These are phyloP conservation scores for Pisolithus microcarpus DNA, from an alignment of 768 basidiomycete species.

Conservation along the genomic window DNA sequence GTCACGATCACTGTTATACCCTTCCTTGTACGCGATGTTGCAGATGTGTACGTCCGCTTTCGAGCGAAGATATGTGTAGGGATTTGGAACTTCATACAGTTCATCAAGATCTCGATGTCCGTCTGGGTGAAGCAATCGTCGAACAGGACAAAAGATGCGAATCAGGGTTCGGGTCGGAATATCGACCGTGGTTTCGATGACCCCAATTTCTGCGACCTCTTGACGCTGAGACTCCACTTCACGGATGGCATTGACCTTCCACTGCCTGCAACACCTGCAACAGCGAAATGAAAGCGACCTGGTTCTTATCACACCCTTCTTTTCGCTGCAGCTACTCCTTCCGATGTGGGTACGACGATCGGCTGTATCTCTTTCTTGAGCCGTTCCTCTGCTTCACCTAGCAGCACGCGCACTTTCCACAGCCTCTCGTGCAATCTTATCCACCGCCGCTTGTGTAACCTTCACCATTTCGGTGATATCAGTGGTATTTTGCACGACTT, in stretches of 20 bases:
- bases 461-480: neutral
- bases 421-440: neutral
- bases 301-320: slow-evolving; percentile 6
- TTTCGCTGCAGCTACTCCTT: slow-evolving; percentile 6
- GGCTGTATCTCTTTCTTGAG: slow-evolving; percentile 11
- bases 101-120: slow-evolving; percentile 11
- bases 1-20: slow-evolving; percentile 7
- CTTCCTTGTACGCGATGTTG: neutral
- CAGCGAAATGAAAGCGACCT: slow-evolving; percentile 21
- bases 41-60: slow-evolving; percentile 14
- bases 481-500: neutral
- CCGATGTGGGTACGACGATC: slow-evolving; percentile 9
- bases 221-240: slow-evolving; percentile 8
- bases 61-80: slow-evolving; percentile 12
- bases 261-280: slow-evolving; percentile 19
- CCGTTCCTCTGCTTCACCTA: neutral
- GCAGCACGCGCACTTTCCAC: neutral
- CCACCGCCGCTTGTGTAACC: neutral
- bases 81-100: slow-evolving; percentile 9
- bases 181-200: slow-evolving; percentile 18
- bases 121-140: slow-evolving; percentile 12
- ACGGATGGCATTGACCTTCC: slow-evolving; percentile 26
- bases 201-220: slow-evolving; percentile 16
- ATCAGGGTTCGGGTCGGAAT: slow-evolving; percentile 14
- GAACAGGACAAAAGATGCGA: slow-evolving; percentile 10